Evolutionary conservation across 202 grass and related monocot genomes (phyloP).

Genomic region (Carex sylvatica): DNA sequence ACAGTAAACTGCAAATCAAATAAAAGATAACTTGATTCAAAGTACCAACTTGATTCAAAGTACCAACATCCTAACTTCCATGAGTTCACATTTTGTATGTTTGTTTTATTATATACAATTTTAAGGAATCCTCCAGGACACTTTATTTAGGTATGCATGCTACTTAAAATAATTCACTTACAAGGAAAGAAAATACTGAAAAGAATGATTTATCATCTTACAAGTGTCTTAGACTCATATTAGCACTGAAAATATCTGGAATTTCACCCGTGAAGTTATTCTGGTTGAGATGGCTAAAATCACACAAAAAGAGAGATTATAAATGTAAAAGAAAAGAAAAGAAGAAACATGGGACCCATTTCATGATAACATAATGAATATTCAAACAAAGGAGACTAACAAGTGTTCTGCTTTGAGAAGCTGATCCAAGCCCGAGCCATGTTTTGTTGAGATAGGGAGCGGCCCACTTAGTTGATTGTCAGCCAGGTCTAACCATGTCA

Average conservation of each 20-base stretch:
- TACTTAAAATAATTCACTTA: background rate
- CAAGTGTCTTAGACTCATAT: constrained; percentile 50
- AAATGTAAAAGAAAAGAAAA: background rate
- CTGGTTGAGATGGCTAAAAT: constrained; percentile 68
- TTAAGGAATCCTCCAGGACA: background rate
- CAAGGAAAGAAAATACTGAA: constrained; percentile 6
- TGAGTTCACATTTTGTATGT: background rate
- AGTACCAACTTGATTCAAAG: background rate
- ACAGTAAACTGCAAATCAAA: background rate
- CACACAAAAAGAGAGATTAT: constrained; percentile 21
- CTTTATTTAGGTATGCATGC: background rate
- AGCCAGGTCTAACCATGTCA: constrained; percentile 64
- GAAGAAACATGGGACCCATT: background rate
- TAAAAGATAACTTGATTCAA: background rate
- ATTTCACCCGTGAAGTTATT: constrained; percentile 56
- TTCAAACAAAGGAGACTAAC: constrained; percentile 37
- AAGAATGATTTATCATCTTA: constrained; percentile 37
- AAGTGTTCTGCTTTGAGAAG: constrained; percentile 57
- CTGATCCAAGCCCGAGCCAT: constrained; percentile 61
- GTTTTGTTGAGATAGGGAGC: constrained; percentile 52
- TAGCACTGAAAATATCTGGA: constrained; percentile 55
- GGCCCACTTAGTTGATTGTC: constrained; percentile 56
- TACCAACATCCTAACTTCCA: background rate
- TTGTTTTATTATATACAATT: background rate
- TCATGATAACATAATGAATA: background rate